Percentiles rank a stretch among this genome's conserved stretches.
These are phyloP conservation scores for Phlebopus sp. DNA, from an alignment of 1,284 basidiomycete species.

Conservation along the genomic window DNA sequence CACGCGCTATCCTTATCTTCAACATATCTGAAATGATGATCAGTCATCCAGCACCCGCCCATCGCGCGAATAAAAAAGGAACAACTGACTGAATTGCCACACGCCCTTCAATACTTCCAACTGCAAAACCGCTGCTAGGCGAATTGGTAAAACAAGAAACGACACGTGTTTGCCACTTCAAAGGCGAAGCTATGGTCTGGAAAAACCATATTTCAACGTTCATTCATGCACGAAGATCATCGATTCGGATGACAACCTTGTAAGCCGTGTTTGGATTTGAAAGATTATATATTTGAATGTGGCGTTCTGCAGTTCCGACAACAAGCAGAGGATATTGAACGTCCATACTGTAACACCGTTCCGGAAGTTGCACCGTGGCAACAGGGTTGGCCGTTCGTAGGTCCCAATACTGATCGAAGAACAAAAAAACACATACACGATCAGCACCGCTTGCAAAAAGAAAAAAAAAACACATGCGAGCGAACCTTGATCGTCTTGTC, in stretches of 20 bases:
- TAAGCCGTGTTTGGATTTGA: slow-evolving; percentile 74
- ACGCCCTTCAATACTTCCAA: slow-evolving; percentile 94
- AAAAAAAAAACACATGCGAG: slow-evolving; percentile 1
- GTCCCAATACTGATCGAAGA: slow-evolving; percentile 80
- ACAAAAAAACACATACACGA: neutral
- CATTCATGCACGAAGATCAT: slow-evolving; percentile 14
- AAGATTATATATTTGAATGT: slow-evolving; percentile 88
- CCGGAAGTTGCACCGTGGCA: slow-evolving; percentile 77
- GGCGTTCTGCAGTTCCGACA: slow-evolving; percentile 90
- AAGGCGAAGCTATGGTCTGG: slow-evolving; percentile 76
- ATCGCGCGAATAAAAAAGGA: neutral
- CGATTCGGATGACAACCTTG: slow-evolving; percentile 48
- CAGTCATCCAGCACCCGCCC: neutral
- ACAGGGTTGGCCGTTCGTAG: slow-evolving; percentile 71
- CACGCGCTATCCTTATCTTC: slow-evolving; percentile 75
- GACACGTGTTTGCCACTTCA: slow-evolving; percentile 94
- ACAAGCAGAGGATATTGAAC: slow-evolving; percentile 86
- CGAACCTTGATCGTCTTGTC: slow-evolving; percentile 81
- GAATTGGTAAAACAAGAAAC: slow-evolving; percentile 81
- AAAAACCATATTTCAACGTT: slow-evolving; percentile 7
- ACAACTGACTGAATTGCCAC: slow-evolving; percentile 88
- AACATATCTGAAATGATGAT: slow-evolving; percentile 54
- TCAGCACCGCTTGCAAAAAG: neutral
- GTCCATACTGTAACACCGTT: slow-evolving; percentile 89
- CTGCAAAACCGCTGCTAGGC: slow-evolving; percentile 76